Evolutionary conservation across 768 basidiomycete species (phyloP).

Genomic region (Candolleomyces efflorescens): DNA sequence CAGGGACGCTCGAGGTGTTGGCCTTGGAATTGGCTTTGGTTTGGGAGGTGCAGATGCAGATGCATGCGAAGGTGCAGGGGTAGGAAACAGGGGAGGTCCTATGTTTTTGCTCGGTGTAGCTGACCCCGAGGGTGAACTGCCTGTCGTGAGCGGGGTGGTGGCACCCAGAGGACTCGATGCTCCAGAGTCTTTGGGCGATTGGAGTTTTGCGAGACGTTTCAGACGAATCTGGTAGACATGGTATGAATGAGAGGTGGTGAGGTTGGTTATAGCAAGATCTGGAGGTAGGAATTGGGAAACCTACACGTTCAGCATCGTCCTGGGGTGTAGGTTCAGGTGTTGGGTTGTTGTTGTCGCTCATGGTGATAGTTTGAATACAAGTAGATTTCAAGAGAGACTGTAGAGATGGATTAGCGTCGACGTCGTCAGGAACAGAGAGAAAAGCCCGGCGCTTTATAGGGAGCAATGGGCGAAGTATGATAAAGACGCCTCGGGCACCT

Average conservation of each 20-base stretch:
- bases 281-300: slow-evolving; percentile 11
- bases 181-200: slow-evolving; percentile 30
- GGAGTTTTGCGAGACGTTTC: slow-evolving; percentile 87
- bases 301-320: slow-evolving; percentile 79
- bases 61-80: slow-evolving; percentile 22
- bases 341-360: slow-evolving; percentile 31
- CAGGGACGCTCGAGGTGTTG: slow-evolving; percentile 25
- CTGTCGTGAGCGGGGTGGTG: too few species aligned
- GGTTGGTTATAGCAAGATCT: background rate
- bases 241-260: slow-evolving; percentile 6
- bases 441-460: background rate
- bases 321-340: slow-evolving; percentile 42
- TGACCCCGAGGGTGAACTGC: slow-evolving; percentile 11
- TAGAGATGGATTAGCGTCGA: too few species aligned
- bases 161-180: slow-evolving; percentile 21
- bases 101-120: slow-evolving; percentile 15
- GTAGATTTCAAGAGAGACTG: too few species aligned
- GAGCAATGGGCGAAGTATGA: background rate
- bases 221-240: slow-evolving; percentile 83
- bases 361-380: slow-evolving; percentile 9
- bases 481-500: background rate
- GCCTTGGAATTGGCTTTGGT: slow-evolving; percentile 32
- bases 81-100: slow-evolving; percentile 21
- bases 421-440: background rate
- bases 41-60: too few species aligned